Conservation (phyloP, 2,329 filamentous ascomycete species). For the Aspergillus sp. region DNA sequence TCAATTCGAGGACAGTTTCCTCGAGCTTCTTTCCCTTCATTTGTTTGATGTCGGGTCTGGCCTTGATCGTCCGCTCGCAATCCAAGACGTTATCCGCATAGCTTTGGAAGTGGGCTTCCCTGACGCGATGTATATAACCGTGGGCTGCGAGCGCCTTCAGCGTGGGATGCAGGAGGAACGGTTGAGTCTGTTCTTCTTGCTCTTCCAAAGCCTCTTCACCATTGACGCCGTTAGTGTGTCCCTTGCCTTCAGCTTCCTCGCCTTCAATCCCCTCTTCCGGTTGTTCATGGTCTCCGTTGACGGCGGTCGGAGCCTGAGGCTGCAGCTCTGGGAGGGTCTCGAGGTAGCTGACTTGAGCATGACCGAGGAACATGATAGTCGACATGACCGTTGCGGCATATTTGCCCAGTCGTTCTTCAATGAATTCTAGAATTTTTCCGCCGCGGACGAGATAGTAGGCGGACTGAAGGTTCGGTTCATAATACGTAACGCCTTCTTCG, state of each 20-base stretch:
- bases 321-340: slow-evolving; percentile 37
- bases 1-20: slow-evolving; percentile 29
- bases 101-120: slow-evolving; percentile 42
- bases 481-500: slow-evolving; percentile 65
- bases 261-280: slow-evolving; percentile 17
- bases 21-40: slow-evolving; percentile 40
- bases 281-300: slow-evolving; percentile 23
- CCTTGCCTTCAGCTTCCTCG: slow-evolving; percentile 19
- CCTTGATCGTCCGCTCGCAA: slow-evolving; percentile 31
- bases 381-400: slow-evolving; percentile 72
- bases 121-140: slow-evolving; percentile 39
- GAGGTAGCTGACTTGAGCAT: slow-evolving; percentile 58
- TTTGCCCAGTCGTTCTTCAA: slow-evolving; percentile 71
- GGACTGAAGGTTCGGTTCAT: slow-evolving; percentile 76
- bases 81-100: slow-evolving; percentile 39
- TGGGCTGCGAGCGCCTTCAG: slow-evolving; percentile 40
- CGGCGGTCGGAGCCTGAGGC: slow-evolving; percentile 13
- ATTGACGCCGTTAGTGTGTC: slow-evolving; percentile 20
- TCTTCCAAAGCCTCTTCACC: slow-evolving; percentile 17
- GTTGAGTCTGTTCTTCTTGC: slow-evolving; percentile 13
- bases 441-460: slow-evolving; percentile 80
- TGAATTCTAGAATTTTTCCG: slow-evolving; percentile 75
- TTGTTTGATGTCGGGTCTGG: slow-evolving; percentile 27
- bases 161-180: slow-evolving; percentile 33
- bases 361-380: slow-evolving; percentile 72